Base-by-base conservation (phyloP, 1,284 basidiomycete species). In the Malassezia cuniculi region DNA sequence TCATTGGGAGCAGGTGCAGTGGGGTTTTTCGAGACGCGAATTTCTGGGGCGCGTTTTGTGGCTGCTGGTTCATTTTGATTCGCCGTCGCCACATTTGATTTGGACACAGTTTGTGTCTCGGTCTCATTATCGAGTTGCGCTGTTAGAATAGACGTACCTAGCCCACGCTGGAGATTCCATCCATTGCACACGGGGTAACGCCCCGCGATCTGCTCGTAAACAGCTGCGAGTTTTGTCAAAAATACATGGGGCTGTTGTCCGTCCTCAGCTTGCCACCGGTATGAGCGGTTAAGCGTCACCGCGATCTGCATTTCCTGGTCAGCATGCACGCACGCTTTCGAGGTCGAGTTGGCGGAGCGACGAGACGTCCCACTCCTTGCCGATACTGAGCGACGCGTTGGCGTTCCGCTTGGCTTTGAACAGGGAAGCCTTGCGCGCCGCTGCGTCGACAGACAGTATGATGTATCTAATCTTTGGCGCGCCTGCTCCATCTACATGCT, bases 401-500 rank as follows among this genome's bases (percentile, higher is more conserved):
- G 81, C 79, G 67, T 99, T 97, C 45, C 85, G 71, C 69, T 95
- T 95, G 6, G 87, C 86, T 69, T 99, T 97, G 75, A 97, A 67
- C 39, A 68, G 50, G 27, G 53, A 56, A 16, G 62, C 61, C 17
- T 39, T 41, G 10, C 54, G 55, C 3, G 44, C 51, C 19, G 58
- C 59, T 20, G 50, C 48, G 28, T 56, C 47, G 3, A 54, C 54
- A 2, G 56, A 56, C 5, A 65, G 27, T 19, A 66, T 57, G 31
- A 66, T 52, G 34, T 65, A 66, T 9, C 63, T 33, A 5, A 57
- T 58, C 41, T 66, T 66, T 25, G 49, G 47, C n/a, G 43, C 21
- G 5, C 38, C n/a, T 2, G 26, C 36, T 5, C 26, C 30, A 3
- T 50, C 44, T 9, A 52, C 45, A 2, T 49, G 41, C 34, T 66